These are phyloP conservation scores for Hirsutella rhossiliensis DNA, from an alignment of 2,329 filamentous ascomycete species.

Conservation along the genomic window DNA sequence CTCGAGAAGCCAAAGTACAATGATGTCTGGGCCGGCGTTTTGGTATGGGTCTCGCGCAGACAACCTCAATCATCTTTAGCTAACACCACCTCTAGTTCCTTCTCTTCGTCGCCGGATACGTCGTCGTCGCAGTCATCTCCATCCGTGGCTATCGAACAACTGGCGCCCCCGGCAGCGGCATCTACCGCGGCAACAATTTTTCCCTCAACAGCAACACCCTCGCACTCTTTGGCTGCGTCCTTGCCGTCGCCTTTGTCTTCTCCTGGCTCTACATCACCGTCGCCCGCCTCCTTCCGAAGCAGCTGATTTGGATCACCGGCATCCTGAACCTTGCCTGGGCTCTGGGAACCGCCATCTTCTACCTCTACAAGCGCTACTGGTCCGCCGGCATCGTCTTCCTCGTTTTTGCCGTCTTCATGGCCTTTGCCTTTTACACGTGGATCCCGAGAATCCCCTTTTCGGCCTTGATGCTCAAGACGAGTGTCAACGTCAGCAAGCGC, in stretches of 20 bases:
- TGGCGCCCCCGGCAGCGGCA: slow-evolving; percentile 54
- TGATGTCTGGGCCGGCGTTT: slow-evolving; percentile 76
- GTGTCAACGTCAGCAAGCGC: slow-evolving; percentile 72
- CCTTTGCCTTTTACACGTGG: slow-evolving; percentile 62
- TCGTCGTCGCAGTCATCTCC: slow-evolving; percentile 62
- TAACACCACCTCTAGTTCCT: slow-evolving; percentile 43
- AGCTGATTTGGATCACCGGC: slow-evolving; percentile 86
- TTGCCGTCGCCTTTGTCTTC: slow-evolving; percentile 61
- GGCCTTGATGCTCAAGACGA: slow-evolving; percentile 76
- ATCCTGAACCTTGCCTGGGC: slow-evolving; percentile 79
- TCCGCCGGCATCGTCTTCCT: slow-evolving; percentile 81
- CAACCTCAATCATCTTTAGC: slow-evolving; percentile 1
- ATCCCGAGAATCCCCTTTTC: slow-evolving; percentile 84
- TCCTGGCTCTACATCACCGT: slow-evolving; percentile 67
- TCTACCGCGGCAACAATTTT: slow-evolving; percentile 56
- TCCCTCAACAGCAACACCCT: slow-evolving; percentile 76
- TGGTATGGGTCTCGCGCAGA: slow-evolving; percentile 36
- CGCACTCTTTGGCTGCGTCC: slow-evolving; percentile 69
- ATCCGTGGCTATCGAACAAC: slow-evolving; percentile 60
- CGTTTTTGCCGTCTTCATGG: slow-evolving; percentile 39
- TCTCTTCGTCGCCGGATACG: slow-evolving; percentile 58
- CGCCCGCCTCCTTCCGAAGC: slow-evolving; percentile 69
- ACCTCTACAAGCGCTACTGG: slow-evolving; percentile 65
- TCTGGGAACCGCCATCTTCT: slow-evolving; percentile 78
- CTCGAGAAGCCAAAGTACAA: slow-evolving; percentile 78